phyloP scores from a whole-genome alignment of 116 monocot genomes.

The Zostera marina region DNA sequence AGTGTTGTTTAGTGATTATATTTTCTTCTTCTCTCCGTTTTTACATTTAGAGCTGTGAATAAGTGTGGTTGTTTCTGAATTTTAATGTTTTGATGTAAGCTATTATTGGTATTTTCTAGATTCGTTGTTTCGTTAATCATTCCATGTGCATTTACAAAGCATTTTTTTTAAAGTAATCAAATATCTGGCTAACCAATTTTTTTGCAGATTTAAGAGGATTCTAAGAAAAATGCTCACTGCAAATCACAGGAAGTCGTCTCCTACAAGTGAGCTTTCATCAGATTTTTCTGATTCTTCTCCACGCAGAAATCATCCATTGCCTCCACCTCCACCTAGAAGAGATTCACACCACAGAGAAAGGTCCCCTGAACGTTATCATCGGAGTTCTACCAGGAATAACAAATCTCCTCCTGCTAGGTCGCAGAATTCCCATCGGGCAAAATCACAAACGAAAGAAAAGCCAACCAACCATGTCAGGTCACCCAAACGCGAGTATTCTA shows the following conservation, averaged over 20 bases:
- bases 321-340: neutral
- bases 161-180: neutral
- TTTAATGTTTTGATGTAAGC: too few species aligned
- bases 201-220: neutral
- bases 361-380: neutral
- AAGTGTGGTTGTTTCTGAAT: too few species aligned
- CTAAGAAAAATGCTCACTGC: constrained; percentile 2
- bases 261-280: neutral
- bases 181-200: neutral
- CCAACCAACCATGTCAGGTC: neutral
- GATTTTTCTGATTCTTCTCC: neutral
- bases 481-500: constrained; percentile 1
- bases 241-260: constrained; percentile 4
- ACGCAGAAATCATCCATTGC: neutral
- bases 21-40: too few species aligned
- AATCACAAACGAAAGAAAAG: constrained; percentile 3
- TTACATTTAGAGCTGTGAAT: too few species aligned
- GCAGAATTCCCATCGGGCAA: neutral
- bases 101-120: too few species aligned
- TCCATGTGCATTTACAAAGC: too few species aligned
- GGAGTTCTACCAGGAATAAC: constrained; percentile 6
- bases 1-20: too few species aligned
- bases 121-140: too few species aligned
- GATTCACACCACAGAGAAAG: neutral
- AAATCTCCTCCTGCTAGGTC: neutral